Evolutionary conservation across 1,139 yeast genomes (phyloP), one percentile per base, ranked within the genome.

Genomic region (Kluyveromyces sp.): DNA sequence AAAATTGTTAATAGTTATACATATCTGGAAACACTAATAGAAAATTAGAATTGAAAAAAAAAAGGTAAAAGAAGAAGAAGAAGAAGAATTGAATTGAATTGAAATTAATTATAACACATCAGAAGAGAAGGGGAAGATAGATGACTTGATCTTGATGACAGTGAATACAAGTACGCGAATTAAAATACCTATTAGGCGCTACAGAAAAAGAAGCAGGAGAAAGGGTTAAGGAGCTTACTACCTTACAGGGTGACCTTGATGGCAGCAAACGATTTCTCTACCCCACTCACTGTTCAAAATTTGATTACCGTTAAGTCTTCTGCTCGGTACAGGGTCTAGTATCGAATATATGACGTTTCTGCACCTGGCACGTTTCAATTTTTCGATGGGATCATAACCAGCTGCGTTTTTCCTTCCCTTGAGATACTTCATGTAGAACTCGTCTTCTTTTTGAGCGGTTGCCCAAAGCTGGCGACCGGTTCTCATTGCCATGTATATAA

Each of bases 401-500:
- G 80, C 75, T 26, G 83, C 80, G 50, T 83, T 83, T 61, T 84
- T 87, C 49, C 97, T 73, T 50, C 85, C 87, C 45, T 73, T 72
- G 48, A 90, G 68, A 60, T 90, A 92, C 55, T 77, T 81, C 41
- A 73, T 69, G 64, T 81, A 90, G 61, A 85, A 87, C 55, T 83
- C 94, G 64, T 92, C 97, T 46, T 81, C 87, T 41, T 72, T 75
- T 52, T 78, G 79, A 2, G 97, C 97, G 49, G 81, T 71, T 57
- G 84, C 82, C 98, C 98, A 92, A 48, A 92, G 68, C 59, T 90
- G 96, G 48, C 96, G 75, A 1, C 97, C 98, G 0, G 96, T 87
- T 60, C 97, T 75, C 97, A 92, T 90, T 7, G 96, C 97, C 97
- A 92, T 89, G 66, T 90, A 92, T 41, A 92, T 87, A 25, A 92